Evolutionary conservation across 768 basidiomycete species (phyloP), one percentile per base, ranked within the genome.

Genomic region (Mycena polygramma): DNA sequence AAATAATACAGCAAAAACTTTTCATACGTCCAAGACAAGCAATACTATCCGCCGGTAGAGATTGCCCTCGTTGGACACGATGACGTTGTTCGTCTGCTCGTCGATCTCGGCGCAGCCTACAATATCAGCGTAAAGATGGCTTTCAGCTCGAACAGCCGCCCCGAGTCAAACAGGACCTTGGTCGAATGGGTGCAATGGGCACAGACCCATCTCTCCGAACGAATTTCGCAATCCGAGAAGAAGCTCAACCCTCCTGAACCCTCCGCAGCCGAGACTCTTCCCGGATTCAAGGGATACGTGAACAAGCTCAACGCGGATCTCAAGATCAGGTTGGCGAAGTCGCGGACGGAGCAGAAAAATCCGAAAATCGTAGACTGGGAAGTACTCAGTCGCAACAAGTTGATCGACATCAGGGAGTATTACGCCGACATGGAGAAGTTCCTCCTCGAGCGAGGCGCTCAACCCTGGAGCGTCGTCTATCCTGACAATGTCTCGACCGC

Each of bases 381-480:
- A 49, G 67, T 73, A 67, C 45, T 20, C 3, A 24, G 55, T 20
- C 68, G 79, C 15, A 74, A 75, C 26, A 74, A 66, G 7, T 70
- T 75, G 49, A 72, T 77, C 26, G 81, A 81, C 17, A 60, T 75
- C 14, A 78, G 70, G 68, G 78, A 68, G 13, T 84, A 82, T 70
- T 77, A 83, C n/a, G 35, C 74, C 15, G 83, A 84, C 57, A 74
- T 83, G 11, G 77, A 83, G 66, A 71, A 66, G 19, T 55, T 81
- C 4, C 80, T 86, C 15, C 65, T 73, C 9, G 76, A 79, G 11
- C 75, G 77, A 49, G 80, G 79, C 2, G 85, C 86, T 20, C 86
- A 86, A 70, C 76, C 82, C 0, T 86, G 85, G 84, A 75, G 76
- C 7, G 85, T 84, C 39, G 59, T 85, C 24, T 81, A 82, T 65